Evolutionary conservation across 768 basidiomycete genomes (phyloP), one percentile per base, ranked within the genome.

Genomic region (Pleurotus platypus): DNA sequence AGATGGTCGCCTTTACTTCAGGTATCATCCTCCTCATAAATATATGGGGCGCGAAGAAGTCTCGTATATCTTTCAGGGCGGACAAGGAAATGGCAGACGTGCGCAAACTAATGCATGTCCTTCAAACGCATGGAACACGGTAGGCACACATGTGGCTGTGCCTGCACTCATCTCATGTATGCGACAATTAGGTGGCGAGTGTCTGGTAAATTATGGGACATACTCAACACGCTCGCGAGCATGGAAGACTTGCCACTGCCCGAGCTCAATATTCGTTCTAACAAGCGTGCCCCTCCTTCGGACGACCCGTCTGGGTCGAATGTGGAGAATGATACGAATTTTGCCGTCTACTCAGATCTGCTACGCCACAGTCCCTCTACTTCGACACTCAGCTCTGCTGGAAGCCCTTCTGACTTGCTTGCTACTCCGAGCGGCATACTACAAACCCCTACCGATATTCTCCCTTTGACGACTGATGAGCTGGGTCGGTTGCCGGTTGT

Each of bases 1-100:
- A 60, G 64, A 65, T 61, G 12, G 20, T 55, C 1, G 48, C 51
- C n/a, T 69, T 66, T 51, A 59, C 65, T 15, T 57, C 66, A 16
- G 66, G 62, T 7, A 70, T 82, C 39, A 72, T 83, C 2, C 72
- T 83, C 8, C 67, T 84, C 47, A 71, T 84, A 51, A 79, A 75
- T 46, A 72, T 80, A 11, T 83, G 75, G 82, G 75, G 70, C 48
- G 74, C 68, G 40, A 74, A 69, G 56, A 68, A 68, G 58, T 67
- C 66, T 16, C 66, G 73, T 20, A 54, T 67, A 9, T 46, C 61
- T 3, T 57, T 63, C 22, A 74, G 77, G 58, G 57, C 68, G 6
- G 65, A 69, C 16, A 66, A 70, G 45, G 75, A 80, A 26, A 69
- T 80, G 58, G 65, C 66, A 26, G 77, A 79, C 58, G 75, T 83